Conservation (phyloP, 2,329 filamentous ascomycete genomes). For the Gremmenia infestans region DNA sequence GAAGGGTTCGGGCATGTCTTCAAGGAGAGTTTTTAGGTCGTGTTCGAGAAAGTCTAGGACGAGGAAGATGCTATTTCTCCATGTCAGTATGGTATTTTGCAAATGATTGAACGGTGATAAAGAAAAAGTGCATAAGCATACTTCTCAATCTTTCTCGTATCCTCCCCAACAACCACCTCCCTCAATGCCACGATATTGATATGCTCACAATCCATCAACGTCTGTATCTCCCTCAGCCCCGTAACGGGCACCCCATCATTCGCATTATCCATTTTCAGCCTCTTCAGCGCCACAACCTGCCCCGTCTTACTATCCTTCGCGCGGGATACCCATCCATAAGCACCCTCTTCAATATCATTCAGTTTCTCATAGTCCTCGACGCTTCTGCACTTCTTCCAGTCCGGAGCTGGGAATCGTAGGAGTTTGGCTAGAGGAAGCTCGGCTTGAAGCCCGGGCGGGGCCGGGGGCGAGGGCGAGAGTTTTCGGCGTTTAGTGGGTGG, state of each 20-base stretch:
- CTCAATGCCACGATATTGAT: slow-evolving; percentile 75
- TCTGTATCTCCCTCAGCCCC: slow-evolving; percentile 89
- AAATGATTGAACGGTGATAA: not conserved
- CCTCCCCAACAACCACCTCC: slow-evolving; percentile 77
- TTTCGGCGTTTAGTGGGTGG: slow-evolving; percentile 57
- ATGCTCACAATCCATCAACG: slow-evolving; percentile 74
- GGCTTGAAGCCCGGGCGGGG: slow-evolving; percentile 22
- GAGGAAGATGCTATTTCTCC: slow-evolving; percentile 66
- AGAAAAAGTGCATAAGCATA: slow-evolving; percentile 27
- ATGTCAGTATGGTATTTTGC: slow-evolving; percentile 13
- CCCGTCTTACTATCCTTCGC: slow-evolving; percentile 70
- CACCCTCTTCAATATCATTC: slow-evolving; percentile 96
- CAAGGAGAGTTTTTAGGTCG: slow-evolving; percentile 87
- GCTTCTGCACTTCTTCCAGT: slow-evolving; percentile 68
- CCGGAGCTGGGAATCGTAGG: slow-evolving; percentile 63
- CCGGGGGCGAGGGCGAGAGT: slow-evolving; percentile 31
- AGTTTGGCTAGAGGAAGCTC: slow-evolving; percentile 47
- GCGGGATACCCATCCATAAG: slow-evolving; percentile 90
- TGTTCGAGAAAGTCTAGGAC: slow-evolving; percentile 98
- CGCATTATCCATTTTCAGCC: slow-evolving; percentile 78
- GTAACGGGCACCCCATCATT: slow-evolving; percentile 80
- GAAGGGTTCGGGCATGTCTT: slow-evolving; percentile 93
- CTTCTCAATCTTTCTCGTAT: slow-evolving; percentile 49
- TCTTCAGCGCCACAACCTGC: slow-evolving; percentile 84
- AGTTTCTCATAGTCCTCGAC: slow-evolving; percentile 87